These are phyloP conservation scores for Globisporangium yorkense DNA, from an alignment of 352 stramenopile species.

Conservation along the genomic window DNA sequence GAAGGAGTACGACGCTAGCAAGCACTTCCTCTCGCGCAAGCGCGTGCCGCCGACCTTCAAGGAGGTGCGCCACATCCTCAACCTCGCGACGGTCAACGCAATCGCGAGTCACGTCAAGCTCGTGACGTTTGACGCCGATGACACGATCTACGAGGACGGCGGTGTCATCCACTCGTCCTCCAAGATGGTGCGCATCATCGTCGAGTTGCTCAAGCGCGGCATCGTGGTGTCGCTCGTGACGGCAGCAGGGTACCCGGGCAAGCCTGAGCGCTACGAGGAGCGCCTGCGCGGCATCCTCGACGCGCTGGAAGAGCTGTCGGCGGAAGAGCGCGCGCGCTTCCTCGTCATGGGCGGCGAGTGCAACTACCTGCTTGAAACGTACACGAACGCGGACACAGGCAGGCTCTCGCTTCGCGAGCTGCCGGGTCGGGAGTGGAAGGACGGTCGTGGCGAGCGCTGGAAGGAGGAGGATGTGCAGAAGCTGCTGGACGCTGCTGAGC, in stretches of 20 bases:
- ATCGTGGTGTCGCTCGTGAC: constrained; percentile 81
- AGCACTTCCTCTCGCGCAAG: constrained; percentile 70
- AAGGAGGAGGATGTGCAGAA: constrained; percentile 61
- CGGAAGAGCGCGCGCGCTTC: constrained; percentile 63
- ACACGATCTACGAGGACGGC: constrained; percentile 86
- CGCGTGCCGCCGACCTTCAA: constrained; percentile 81
- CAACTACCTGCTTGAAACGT: constrained; percentile 91
- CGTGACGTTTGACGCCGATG: constrained; percentile 82
- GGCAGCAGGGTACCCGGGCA: constrained; percentile 70
- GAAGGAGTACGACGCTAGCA: constrained; percentile 64
- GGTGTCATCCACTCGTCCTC: constrained; percentile 61
- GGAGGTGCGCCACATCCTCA: constrained; percentile 81
- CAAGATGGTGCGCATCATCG: constrained; percentile 66
- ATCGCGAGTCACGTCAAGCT: constrained; percentile 74
- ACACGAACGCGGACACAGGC: constrained; percentile 32
- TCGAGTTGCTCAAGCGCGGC: constrained; percentile 57
- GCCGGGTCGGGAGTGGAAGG: constrained; percentile 63
- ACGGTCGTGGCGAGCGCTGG: constrained; percentile 85
- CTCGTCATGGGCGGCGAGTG: constrained; percentile 95
- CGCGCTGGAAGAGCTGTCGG: constrained; percentile 38
- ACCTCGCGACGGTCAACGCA: constrained; percentile 68
- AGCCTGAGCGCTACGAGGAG: constrained; percentile 62
- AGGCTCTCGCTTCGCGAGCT: constrained; percentile 64
- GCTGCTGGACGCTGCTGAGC: constrained; percentile 84
- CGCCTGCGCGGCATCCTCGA: constrained; percentile 73